Evolutionary conservation across 1,139 yeast species (phyloP).

Genomic region (Geotrichum carabidarum): DNA sequence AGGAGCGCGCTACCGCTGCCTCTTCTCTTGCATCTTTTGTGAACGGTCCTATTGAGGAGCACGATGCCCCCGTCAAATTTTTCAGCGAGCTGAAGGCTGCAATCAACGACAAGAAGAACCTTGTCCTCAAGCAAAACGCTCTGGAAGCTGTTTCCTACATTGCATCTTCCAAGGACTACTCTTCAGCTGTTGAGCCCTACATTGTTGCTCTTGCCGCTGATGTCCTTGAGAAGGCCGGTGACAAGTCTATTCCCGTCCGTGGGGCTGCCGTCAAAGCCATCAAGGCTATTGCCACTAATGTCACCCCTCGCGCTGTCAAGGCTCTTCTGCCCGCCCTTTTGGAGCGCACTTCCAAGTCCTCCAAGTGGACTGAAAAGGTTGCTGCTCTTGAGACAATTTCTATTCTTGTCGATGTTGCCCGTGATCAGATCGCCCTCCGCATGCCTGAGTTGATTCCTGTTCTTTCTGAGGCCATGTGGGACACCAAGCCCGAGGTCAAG

Average conservation of each 20-base stretch:
- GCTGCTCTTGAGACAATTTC: slow-evolving; percentile 81
- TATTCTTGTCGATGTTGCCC: slow-evolving; percentile 88
- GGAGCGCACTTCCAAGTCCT: slow-evolving; percentile 61
- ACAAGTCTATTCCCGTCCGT: slow-evolving; percentile 74
- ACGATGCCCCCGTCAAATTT: slow-evolving; percentile 92
- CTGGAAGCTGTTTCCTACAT: slow-evolving; percentile 80
- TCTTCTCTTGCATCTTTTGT: slow-evolving; percentile 86
- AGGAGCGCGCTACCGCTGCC: slow-evolving; percentile 82
- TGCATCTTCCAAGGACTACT: slow-evolving; percentile 70
- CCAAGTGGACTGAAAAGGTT: slow-evolving; percentile 98
- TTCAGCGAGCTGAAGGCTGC: slow-evolving; percentile 72
- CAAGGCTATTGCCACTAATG: slow-evolving; percentile 67
- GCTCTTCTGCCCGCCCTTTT: slow-evolving; percentile 78
- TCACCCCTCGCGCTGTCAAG: slow-evolving; percentile 93
- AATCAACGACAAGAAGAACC: slow-evolving; percentile 73
- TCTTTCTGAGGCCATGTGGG: slow-evolving; percentile 99
- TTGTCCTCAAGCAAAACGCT: slow-evolving; percentile 59
- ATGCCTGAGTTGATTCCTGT: slow-evolving; percentile 99
- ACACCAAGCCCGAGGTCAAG: slow-evolving; percentile 97
- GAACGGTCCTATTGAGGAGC: slow-evolving; percentile 96
- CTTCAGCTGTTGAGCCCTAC: slow-evolving; percentile 94
- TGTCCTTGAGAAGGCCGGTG: slow-evolving; percentile 79
- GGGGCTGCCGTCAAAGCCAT: slow-evolving; percentile 68
- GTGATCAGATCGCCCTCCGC: slow-evolving; percentile 93
- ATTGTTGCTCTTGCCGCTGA: slow-evolving; percentile 68